Percentiles rank a stretch among this genome's conserved stretches.
Conservation (phyloP, 192 early-diverging fungal genomes). For the Coemansia sp. region DNA sequence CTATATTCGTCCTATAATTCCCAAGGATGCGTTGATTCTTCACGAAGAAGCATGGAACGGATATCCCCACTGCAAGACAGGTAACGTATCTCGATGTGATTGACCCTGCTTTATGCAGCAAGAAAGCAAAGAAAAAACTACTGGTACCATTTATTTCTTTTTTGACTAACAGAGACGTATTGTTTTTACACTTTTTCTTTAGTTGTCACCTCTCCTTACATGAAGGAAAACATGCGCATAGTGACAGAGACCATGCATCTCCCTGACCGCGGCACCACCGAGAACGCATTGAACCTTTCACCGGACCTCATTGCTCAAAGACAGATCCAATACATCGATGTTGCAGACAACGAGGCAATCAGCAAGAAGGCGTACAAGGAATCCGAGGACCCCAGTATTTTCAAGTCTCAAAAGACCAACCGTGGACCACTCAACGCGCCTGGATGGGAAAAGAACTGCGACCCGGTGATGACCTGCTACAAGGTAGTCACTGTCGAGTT, state of each 20-base stretch:
- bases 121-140: not conserved
- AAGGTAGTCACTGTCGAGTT: slow-evolving; percentile 78
- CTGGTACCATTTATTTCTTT: too few relatives aligned
- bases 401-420: slow-evolving; percentile 64
- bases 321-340: slow-evolving; percentile 63
- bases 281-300: slow-evolving; percentile 60
- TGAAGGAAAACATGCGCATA: slow-evolving; percentile 71
- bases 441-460: slow-evolving; percentile 63
- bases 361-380: slow-evolving; percentile 57
- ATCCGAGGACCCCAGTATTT: slow-evolving; percentile 67
- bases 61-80: slow-evolving; percentile 66
- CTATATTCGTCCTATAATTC: slow-evolving; percentile 62
- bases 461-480: slow-evolving; percentile 82
- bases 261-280: slow-evolving; percentile 67
- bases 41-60: slow-evolving; percentile 86
- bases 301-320: slow-evolving; percentile 61
- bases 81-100: slow-evolving; percentile 15
- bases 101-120: too few relatives aligned
- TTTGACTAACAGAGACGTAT: too few relatives aligned
- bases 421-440: slow-evolving; percentile 64
- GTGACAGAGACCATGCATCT: slow-evolving; percentile 74
- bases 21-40: slow-evolving; percentile 64
- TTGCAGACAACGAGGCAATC: slow-evolving; percentile 63
- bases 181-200: not conserved
- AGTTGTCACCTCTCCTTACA: slow-evolving; percentile 63